Percentiles rank a stretch among this genome's conserved stretches.
Conservation (phyloP, 192 early-diverging fungal species). For the Umbelopsis ramanniana region DNA sequence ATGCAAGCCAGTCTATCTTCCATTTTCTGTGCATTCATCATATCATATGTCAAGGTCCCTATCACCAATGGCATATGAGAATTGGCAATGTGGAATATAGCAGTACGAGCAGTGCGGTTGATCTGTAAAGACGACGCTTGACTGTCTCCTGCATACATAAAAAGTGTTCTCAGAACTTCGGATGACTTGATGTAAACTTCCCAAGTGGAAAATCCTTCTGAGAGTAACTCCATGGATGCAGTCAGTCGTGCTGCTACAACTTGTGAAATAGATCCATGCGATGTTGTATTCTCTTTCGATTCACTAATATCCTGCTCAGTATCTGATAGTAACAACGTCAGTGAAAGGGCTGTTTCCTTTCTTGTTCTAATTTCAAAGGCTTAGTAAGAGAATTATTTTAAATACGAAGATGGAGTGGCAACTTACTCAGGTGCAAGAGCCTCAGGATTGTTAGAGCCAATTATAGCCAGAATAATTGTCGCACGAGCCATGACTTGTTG, state of each 20-base stretch:
- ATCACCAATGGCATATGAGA: conserved; percentile 71
- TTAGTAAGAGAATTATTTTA: neutral
- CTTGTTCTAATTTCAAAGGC: conserved; percentile 33
- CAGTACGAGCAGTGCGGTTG: conserved; percentile 65
- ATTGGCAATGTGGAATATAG: conserved; percentile 73
- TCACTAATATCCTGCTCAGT: conserved; percentile 52
- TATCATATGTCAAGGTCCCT: conserved; percentile 74
- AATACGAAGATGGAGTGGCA: neutral
- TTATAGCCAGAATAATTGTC: conserved; percentile 75
- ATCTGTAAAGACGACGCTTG: conserved; percentile 41
- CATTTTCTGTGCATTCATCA: conserved; percentile 65
- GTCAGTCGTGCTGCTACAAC: conserved; percentile 13
- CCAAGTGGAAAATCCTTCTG: conserved; percentile 74
- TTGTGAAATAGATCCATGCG: neutral
- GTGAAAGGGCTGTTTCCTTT: conserved; percentile 68
- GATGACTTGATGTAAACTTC: conserved; percentile 76
- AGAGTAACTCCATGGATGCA: conserved; percentile 67
- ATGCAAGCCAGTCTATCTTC: conserved; percentile 62
- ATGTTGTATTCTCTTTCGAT: conserved; percentile 40
- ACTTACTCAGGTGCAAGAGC: conserved; percentile 34
- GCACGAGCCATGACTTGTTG: conserved; percentile 61
- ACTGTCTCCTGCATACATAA: conserved; percentile 55
- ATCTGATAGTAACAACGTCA: conserved; percentile 68
- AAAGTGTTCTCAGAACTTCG: conserved; percentile 62
- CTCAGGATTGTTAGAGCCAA: conserved; percentile 66